These are phyloP conservation scores for Erodium moschatum DNA, from an alignment of 441 rosid species.

Conservation along the genomic window DNA sequence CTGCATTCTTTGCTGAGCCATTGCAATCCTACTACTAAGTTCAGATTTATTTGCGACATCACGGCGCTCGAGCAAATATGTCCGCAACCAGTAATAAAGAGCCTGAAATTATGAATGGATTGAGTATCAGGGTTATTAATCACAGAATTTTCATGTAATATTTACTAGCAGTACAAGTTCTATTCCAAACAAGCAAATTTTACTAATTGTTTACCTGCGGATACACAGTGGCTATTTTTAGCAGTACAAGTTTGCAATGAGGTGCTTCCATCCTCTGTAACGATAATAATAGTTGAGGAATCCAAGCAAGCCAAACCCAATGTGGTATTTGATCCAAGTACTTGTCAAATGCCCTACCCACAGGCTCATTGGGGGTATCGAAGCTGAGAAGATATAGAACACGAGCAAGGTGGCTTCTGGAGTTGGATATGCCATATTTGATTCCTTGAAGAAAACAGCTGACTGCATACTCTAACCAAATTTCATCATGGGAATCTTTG, in stretches of 20 bases:
- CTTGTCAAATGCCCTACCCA: constrained; percentile 93
- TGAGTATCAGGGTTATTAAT: constrained; percentile 16
- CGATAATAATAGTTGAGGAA: constrained; percentile 92
- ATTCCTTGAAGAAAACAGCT: constrained; percentile 99
- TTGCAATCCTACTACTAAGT: constrained; percentile 49
- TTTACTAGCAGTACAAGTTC: background rate
- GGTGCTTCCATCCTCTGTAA: constrained; percentile 95
- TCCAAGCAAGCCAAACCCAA: constrained; percentile 99
- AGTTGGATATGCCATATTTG: constrained; percentile 91
- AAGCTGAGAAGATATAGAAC: constrained; percentile 95
- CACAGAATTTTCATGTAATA: background rate
- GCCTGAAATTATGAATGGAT: constrained; percentile 44
- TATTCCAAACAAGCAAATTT: no score
- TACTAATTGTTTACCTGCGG: constrained; percentile 50
- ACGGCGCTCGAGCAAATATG: constrained; percentile 94
- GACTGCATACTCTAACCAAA: constrained; percentile 95
- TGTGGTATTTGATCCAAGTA: constrained; percentile 89
- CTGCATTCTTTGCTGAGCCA: constrained; percentile 90
- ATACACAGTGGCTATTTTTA: constrained; percentile 75
- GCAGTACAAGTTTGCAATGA: constrained; percentile 89
- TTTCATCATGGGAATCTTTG: constrained; percentile 73
- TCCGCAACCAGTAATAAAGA: constrained; percentile 93
- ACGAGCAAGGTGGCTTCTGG: constrained; percentile 94
- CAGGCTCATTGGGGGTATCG: constrained; percentile 82
- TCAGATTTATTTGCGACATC: constrained; percentile 92